Evolutionary conservation across 768 basidiomycete genomes (phyloP).

Genomic region (Leccinum aurantiacum): DNA sequence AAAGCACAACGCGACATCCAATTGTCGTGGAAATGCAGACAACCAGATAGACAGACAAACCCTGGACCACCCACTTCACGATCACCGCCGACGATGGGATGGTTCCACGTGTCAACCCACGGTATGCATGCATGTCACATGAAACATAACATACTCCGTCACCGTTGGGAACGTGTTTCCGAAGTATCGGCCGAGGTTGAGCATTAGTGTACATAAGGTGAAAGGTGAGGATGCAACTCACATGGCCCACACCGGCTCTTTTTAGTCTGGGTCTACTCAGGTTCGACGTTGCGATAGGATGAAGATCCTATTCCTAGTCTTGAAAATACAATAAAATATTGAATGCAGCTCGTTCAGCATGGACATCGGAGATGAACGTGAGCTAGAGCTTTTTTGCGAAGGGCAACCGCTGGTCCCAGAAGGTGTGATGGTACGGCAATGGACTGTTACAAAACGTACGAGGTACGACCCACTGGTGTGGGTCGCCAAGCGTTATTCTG

Average conservation of each 20-base stretch:
- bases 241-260: not conserved
- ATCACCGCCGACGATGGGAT: not conserved
- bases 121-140: constrained; percentile 1
- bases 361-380: constrained; percentile 21
- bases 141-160: not conserved
- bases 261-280: not conserved
- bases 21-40: not conserved
- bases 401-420: not conserved
- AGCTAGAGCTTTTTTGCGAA: not conserved
- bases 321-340: not conserved
- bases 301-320: not conserved
- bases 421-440: not conserved
- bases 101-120: not conserved
- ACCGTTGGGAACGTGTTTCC: constrained; percentile 1
- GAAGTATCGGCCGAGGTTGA: constrained; percentile 2
- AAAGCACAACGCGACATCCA: not conserved
- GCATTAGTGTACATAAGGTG: not conserved
- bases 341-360: not conserved
- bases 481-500: not conserved
- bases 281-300: not conserved
- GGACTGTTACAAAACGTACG: not conserved
- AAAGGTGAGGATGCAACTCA: not conserved
- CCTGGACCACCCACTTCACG: not conserved
- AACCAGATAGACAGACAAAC: not conserved
- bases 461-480: not conserved